Percentiles rank a stretch among this genome's conserved stretches.
Conservation (phyloP, 116 monocot genomes). For the Cymodocea nodosa region DNA sequence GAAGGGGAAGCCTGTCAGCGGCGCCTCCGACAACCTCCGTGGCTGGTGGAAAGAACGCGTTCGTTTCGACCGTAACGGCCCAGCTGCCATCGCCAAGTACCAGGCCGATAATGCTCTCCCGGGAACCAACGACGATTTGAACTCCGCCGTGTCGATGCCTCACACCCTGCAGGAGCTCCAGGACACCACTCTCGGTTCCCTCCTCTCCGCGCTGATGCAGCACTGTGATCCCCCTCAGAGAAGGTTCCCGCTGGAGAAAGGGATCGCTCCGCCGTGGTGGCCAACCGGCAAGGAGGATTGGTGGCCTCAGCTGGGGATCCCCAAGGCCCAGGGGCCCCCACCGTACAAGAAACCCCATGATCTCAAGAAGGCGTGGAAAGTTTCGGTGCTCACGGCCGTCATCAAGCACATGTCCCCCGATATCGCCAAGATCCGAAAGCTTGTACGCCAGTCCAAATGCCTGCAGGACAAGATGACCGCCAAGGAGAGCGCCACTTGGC, state of each 20-base stretch:
- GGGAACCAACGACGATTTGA: conserved; percentile 13
- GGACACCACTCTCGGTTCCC: conserved; percentile 61
- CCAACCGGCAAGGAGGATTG: conserved; percentile 66
- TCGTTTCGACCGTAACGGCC: conserved; percentile 65
- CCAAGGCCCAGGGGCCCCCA: conserved; percentile 38
- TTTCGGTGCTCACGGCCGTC: conserved; percentile 53
- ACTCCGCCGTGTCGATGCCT: conserved; percentile 21
- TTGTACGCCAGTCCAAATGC: conserved; percentile 72
- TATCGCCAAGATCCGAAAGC: conserved; percentile 50
- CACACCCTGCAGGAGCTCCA: conserved; percentile 57
- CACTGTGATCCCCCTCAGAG: conserved; percentile 77
- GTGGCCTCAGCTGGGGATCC: conserved; percentile 50
- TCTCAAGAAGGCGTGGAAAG: conserved; percentile 79
- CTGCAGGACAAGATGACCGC: conserved; percentile 90
- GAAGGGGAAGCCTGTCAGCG: conserved; percentile 67
- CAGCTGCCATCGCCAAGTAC: conserved; percentile 53
- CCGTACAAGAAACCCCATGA: conserved; percentile 88
- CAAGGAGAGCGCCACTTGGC: conserved; percentile 66
- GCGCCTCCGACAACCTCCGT: conserved; percentile 63
- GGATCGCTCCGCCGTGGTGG: conserved; percentile 80
- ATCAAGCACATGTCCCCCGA: conserved; percentile 84
- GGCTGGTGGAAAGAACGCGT: conserved; percentile 91
- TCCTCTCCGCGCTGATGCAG: conserved; percentile 70
- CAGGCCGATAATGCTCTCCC: conserved; percentile 32
- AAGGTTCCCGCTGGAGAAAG: conserved; percentile 71